These are phyloP conservation scores for Saitoella complicata DNA, from an alignment of 805 yeast genomes.

Conservation along the genomic window DNA sequence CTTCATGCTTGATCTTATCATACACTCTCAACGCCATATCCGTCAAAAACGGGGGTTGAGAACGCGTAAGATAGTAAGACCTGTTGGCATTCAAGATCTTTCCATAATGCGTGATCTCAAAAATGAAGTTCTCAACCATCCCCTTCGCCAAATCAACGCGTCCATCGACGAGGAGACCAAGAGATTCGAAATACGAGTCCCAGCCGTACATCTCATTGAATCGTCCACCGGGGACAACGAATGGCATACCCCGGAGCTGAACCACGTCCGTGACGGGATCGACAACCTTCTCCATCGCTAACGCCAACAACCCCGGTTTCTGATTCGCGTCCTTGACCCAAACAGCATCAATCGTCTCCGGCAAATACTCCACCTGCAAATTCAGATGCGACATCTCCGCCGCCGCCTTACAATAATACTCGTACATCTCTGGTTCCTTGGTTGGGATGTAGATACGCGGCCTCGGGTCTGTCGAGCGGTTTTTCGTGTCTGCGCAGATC, in stretches of 20 bases:
- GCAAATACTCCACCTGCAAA: slow-evolving; percentile 64
- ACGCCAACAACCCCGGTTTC: slow-evolving; percentile 71
- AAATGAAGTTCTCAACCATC: slow-evolving; percentile 82
- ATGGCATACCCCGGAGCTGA: slow-evolving; percentile 53
- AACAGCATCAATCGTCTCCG: slow-evolving; percentile 57
- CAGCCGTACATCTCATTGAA: slow-evolving; percentile 95
- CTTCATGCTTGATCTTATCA: slow-evolving; percentile 24
- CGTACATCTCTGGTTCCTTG: slow-evolving; percentile 53
- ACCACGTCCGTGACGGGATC: slow-evolving; percentile 36
- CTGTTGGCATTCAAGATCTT: slow-evolving; percentile 89
- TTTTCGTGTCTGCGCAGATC: slow-evolving; percentile 68
- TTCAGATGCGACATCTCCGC: slow-evolving; percentile 35
- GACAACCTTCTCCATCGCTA: slow-evolving; percentile 42
- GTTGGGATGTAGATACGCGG: slow-evolving; percentile 70
- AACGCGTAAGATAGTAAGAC: slow-evolving; percentile 73
- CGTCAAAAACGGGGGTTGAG: slow-evolving; percentile 93
- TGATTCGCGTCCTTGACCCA: slow-evolving; percentile 61
- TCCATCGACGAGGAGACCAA: slow-evolving; percentile 60
- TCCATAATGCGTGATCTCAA: slow-evolving; percentile 79
- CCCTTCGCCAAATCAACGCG: slow-evolving; percentile 62
- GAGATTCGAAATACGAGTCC: slow-evolving; percentile 88
- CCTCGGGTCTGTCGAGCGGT: slow-evolving; percentile 41
- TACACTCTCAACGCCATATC: slow-evolving; percentile 72
- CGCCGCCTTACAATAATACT: slow-evolving; percentile 44
- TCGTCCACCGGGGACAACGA: slow-evolving; percentile 94